A percentile compares a stretch with the other conserved stretches of the same genome.
Conservation (phyloP, 2,329 filamentous ascomycete species). For the Microsporum audouinii region DNA sequence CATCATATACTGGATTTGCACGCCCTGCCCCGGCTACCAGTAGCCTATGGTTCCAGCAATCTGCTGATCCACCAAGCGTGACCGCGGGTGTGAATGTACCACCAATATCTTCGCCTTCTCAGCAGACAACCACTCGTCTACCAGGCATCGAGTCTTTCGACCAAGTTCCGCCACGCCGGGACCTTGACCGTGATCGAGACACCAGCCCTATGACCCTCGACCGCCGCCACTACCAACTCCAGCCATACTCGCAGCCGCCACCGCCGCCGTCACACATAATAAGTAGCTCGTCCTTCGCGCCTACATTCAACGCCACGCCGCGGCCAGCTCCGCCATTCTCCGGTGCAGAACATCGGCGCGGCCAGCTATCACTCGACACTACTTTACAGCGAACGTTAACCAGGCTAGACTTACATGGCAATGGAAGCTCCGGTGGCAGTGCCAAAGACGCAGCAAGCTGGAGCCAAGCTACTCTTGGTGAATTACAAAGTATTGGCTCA, state of each 20-base stretch:
- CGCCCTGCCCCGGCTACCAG: constrained; percentile 51
- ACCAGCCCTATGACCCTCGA: constrained; percentile 38
- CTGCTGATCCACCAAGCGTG: constrained; percentile 46
- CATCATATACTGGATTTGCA: constrained; percentile 49
- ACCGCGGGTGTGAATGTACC: not conserved
- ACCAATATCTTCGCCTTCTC: constrained; percentile 36
- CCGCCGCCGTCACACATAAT: not conserved
- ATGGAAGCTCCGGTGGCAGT: constrained; percentile 13
- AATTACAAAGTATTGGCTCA: constrained; percentile 30
- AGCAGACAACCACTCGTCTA: constrained; percentile 56
- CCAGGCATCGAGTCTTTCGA: constrained; percentile 91
- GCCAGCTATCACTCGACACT: constrained; percentile 40
- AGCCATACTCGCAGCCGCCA: constrained; percentile 2
- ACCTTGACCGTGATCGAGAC: constrained; percentile 66
- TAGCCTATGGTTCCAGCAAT: constrained; percentile 63
- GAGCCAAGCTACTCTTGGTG: constrained; percentile 35
- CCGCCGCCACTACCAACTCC: constrained; percentile 23
- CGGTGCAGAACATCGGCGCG: constrained; percentile 35
- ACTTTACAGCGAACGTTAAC: constrained; percentile 35
- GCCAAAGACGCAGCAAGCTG: constrained; percentile 30
- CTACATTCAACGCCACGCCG: constrained; percentile 25
- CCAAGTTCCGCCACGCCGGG: constrained; percentile 47
- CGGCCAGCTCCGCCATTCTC: constrained; percentile 33
- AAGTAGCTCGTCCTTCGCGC: constrained; percentile 20
- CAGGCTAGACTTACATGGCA: constrained; percentile 32